Evolutionary conservation across 805 yeast species (phyloP).

Genomic region (Kazachstania kunashirensis): DNA sequence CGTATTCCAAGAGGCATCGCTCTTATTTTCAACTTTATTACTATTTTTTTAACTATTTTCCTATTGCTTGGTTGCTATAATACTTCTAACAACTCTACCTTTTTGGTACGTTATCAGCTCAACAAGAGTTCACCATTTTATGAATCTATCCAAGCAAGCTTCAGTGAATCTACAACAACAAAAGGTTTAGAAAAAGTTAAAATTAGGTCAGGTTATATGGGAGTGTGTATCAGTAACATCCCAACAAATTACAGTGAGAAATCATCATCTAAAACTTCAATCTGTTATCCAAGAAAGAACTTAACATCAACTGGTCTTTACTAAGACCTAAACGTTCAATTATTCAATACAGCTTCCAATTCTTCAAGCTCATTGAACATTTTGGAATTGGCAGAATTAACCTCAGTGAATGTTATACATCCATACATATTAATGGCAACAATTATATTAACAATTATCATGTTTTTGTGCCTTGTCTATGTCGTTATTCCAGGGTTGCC

Average conservation of each 20-base stretch:
- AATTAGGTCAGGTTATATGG: slow-evolving; percentile 46
- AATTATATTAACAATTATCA: slow-evolving; percentile 35
- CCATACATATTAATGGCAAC: slow-evolving; percentile 46
- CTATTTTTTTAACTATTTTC: slow-evolving; percentile 44
- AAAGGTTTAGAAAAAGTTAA: slow-evolving; percentile 32
- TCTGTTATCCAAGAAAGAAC: slow-evolving; percentile 24
- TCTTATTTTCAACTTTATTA: slow-evolving; percentile 36
- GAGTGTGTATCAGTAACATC: slow-evolving; percentile 40
- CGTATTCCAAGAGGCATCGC: slow-evolving; percentile 37
- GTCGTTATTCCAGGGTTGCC: slow-evolving; percentile 44
- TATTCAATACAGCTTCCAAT: slow-evolving; percentile 23
- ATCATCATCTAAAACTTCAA: slow-evolving; percentile 7
- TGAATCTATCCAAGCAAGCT: slow-evolving; percentile 33
- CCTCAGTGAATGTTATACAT: slow-evolving; percentile 39
- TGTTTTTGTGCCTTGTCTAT: slow-evolving; percentile 37
- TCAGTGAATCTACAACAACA: slow-evolving; percentile 25
- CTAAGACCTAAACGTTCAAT: slow-evolving; percentile 20
- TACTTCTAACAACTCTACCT: slow-evolving; percentile 39
- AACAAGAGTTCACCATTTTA: slow-evolving; percentile 38
- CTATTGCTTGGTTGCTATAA: slow-evolving; percentile 47
- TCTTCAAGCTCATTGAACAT: slow-evolving; percentile 32
- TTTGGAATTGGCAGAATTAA: slow-evolving; percentile 37
- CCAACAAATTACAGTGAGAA: slow-evolving; percentile 18
- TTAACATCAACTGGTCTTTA: slow-evolving; percentile 16
- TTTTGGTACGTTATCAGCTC: slow-evolving; percentile 40